Conservation (phyloP, 305 asterid species). For the Ilex paraguariensis region DNA sequence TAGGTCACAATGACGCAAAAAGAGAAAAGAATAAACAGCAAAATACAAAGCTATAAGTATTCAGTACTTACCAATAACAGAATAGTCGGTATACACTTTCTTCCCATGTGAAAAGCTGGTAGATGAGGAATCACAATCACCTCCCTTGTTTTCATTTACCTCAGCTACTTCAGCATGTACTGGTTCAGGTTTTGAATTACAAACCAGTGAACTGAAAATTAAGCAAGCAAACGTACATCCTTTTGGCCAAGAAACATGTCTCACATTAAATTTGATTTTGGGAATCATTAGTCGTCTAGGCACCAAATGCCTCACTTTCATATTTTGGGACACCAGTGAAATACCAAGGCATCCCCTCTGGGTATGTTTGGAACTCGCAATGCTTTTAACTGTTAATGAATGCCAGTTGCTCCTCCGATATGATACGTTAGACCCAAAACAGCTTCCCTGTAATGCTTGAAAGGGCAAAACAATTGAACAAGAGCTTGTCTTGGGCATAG, state of each 20-base stretch:
- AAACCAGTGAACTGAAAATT: conserved; percentile 48
- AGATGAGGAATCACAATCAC: conserved; percentile 21
- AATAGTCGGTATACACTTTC: conserved; percentile 56
- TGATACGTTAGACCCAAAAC: conserved; percentile 22
- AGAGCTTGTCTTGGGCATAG: conserved; percentile 21
- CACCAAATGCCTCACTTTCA: conserved; percentile 38
- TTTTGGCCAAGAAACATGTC: conserved; percentile 37
- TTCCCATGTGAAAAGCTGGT: conserved; percentile 45
- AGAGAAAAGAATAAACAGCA: conserved; percentile 6
- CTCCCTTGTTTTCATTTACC: conserved; percentile 10
- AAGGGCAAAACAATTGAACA: conserved; percentile 24
- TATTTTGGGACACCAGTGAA: conserved; percentile 30
- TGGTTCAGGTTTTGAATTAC: conserved; percentile 48
- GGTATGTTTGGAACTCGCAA: conserved; percentile 20
- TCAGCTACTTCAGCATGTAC: conserved; percentile 56
- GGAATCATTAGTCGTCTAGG: conserved; percentile 31
- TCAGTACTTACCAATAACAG: conserved; percentile 59
- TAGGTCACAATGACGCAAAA: too few relatives aligned
- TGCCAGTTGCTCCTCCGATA: conserved; percentile 26
- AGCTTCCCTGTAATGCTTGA: conserved; percentile 32
- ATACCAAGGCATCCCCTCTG: conserved; percentile 27
- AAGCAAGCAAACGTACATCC: conserved; percentile 37
- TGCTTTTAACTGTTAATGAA: conserved; percentile 36
- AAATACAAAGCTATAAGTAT: conserved; percentile 11
- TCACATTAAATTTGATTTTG: conserved; percentile 25